phyloP scores from a whole-genome alignment of 352 stramenopile genomes.

The Phytophthora macrochlamydospora region DNA sequence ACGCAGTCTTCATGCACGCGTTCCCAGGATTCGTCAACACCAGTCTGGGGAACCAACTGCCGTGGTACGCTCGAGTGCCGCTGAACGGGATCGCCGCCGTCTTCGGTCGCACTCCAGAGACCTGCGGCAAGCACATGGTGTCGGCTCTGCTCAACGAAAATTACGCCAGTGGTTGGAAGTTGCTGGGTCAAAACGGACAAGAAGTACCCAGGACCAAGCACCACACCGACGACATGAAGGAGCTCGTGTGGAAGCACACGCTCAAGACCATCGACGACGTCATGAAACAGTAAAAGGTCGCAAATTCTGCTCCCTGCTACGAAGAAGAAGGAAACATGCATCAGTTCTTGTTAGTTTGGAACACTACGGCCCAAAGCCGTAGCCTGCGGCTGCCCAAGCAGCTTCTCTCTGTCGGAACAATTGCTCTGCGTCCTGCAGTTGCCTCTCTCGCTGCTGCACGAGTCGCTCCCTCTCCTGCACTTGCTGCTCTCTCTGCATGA shows the following conservation, averaged over 20 bases:
- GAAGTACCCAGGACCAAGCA: constrained; percentile 7
- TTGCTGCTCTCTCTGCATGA: neutral
- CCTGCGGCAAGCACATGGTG: constrained; percentile 2
- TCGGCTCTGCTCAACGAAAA: neutral
- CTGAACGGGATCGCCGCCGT: neutral
- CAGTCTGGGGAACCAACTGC: neutral
- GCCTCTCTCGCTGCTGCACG: neutral
- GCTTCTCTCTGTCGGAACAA: neutral
- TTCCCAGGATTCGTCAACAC: constrained; percentile 9
- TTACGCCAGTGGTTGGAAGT: constrained; percentile 5
- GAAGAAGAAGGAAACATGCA: too few relatives aligned
- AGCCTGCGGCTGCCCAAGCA: neutral
- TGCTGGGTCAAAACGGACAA: constrained; percentile 7
- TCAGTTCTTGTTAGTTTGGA: neutral
- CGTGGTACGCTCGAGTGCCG: constrained; percentile 1
- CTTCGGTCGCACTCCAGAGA: neutral
- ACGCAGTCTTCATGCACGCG: constrained; percentile 13
- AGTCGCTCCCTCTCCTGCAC: neutral
- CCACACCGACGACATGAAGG: constrained; percentile 14
- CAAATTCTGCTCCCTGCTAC: neutral
- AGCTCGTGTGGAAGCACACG: constrained; percentile 11
- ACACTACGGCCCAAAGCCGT: neutral
- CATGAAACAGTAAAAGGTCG: constrained; percentile 1
- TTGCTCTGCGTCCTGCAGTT: neutral
- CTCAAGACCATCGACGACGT: constrained; percentile 8